Percentiles rank a stretch among this genome's conserved stretches.
These are phyloP conservation scores for Hawksworthiomyces lignivorus DNA, from an alignment of 2,329 filamentous ascomycete species.

Conservation along the genomic window DNA sequence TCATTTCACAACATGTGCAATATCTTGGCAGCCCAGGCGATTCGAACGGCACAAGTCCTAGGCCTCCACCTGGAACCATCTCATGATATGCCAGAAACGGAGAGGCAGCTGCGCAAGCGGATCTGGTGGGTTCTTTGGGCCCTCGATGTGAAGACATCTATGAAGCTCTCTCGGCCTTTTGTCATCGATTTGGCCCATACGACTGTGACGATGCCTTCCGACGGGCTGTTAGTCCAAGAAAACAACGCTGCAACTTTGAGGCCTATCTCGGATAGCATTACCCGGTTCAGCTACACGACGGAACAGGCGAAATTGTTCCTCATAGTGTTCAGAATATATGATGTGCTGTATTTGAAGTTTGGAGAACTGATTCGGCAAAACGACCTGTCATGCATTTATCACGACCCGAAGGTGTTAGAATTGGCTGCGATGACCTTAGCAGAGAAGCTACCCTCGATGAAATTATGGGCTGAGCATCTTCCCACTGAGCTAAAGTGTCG, in stretches of 20 bases:
- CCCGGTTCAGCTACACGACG: slow-evolving; percentile 30
- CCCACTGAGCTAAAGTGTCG: no score
- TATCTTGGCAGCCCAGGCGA: slow-evolving; percentile 29
- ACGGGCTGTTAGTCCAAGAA: slow-evolving; percentile 17
- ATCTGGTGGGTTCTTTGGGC: slow-evolving; percentile 46
- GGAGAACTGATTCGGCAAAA: slow-evolving; percentile 15
- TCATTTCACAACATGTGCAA: slow-evolving; percentile 42
- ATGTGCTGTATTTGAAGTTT: slow-evolving; percentile 23
- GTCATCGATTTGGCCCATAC: slow-evolving; percentile 25
- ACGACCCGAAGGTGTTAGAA: slow-evolving; percentile 20
- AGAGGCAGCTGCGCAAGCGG: slow-evolving; percentile 37
- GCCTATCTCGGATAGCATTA: slow-evolving; percentile 22
- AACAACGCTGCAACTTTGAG: slow-evolving; percentile 16
- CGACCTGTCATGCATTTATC: slow-evolving; percentile 19
- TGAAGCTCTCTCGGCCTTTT: slow-evolving; percentile 40
- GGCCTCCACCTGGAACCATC: slow-evolving; percentile 41
- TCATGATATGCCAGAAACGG: slow-evolving; percentile 20
- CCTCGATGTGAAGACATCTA: slow-evolving; percentile 37
- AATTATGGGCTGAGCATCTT: no score
- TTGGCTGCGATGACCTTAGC: no score
- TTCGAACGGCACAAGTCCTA: slow-evolving; percentile 38
- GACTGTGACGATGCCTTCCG: slow-evolving; percentile 28
- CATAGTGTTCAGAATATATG: slow-evolving; percentile 24
- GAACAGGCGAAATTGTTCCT: slow-evolving; percentile 29
- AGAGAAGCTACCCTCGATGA: no score